A percentile compares a stretch with the other conserved stretches of the same genome.
These are phyloP conservation scores for Pichia phayaonensis DNA, from an alignment of 805 yeast genomes.

Conservation along the genomic window DNA sequence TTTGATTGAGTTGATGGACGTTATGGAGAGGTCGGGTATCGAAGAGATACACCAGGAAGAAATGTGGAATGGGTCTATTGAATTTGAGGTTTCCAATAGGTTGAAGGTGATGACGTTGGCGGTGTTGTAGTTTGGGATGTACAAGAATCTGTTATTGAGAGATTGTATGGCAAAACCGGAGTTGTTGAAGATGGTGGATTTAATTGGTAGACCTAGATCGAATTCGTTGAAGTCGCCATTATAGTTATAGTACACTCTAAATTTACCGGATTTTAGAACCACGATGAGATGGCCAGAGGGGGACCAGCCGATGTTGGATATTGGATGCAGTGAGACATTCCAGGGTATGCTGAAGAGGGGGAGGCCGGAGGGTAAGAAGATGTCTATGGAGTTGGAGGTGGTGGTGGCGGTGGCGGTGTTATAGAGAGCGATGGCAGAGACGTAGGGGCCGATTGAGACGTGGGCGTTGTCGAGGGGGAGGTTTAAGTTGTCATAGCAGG, in stretches of 20 bases:
- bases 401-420: slow-evolving; percentile 19
- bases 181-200: slow-evolving; percentile 30
- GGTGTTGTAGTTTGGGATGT: slow-evolving; percentile 16
- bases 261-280: slow-evolving; percentile 43
- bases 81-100: slow-evolving; percentile 15
- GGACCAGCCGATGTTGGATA: slow-evolving; percentile 49
- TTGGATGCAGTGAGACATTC: slow-evolving; percentile 41
- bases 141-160: slow-evolving; percentile 33
- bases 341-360: slow-evolving; percentile 29
- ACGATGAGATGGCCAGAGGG: slow-evolving; percentile 47
- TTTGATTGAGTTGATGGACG: background rate
- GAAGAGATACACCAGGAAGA: background rate
- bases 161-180: slow-evolving; percentile 39
- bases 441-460: slow-evolving; percentile 43
- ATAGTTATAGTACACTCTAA: slow-evolving; percentile 56
- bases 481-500: slow-evolving; percentile 39
- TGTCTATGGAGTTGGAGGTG: slow-evolving; percentile 17
- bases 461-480: slow-evolving; percentile 27
- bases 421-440: slow-evolving; percentile 49
- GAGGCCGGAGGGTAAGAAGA: slow-evolving; percentile 31
- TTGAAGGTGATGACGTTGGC: background rate
- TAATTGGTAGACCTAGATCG: slow-evolving; percentile 17
- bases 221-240: slow-evolving; percentile 59
- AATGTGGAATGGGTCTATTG: slow-evolving; percentile 20
- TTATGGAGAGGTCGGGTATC: background rate